Conservation (phyloP, 2,329 filamentous ascomycete genomes). For the Colletotrichum australisinense region DNA sequence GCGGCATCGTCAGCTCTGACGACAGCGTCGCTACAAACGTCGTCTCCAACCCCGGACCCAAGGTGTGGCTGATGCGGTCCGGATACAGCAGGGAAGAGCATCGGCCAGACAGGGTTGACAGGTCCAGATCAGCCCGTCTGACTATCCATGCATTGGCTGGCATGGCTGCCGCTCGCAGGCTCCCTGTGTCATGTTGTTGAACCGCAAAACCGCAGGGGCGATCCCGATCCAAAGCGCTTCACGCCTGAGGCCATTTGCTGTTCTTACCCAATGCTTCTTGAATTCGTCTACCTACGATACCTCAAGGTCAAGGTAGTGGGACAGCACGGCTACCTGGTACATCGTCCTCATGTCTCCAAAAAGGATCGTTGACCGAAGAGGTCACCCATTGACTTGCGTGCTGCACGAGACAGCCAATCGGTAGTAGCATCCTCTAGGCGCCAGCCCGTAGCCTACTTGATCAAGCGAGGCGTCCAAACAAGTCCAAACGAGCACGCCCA, state of each 20-base stretch:
- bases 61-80: conserved; percentile 15
- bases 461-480: conserved; percentile 21
- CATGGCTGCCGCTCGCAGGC: conserved; percentile 3
- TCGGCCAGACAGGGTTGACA: conserved; percentile 20
- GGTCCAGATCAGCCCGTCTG: conserved; percentile 8
- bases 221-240: conserved; percentile 34
- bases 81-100: conserved; percentile 13
- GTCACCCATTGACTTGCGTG: conserved; percentile 6
- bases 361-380: conserved; percentile 7
- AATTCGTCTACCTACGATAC: neutral
- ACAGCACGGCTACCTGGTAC: neutral
- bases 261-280: neutral
- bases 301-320: neutral
- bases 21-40: conserved; percentile 19
- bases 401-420: conserved; percentile 12
- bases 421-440: conserved; percentile 6
- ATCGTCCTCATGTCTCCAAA: neutral
- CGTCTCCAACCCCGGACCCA: conserved; percentile 1
- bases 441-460: conserved; percentile 1
- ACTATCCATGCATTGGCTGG: conserved; percentile 23
- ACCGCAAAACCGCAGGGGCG: conserved; percentile 27
- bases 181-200: conserved; percentile 24
- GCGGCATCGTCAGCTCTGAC: conserved; percentile 29
- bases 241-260: neutral
- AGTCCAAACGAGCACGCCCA: conserved; percentile 20